Conservation (phyloP, 2,329 filamentous ascomycete species). For the Arthroderma uncinatum region DNA sequence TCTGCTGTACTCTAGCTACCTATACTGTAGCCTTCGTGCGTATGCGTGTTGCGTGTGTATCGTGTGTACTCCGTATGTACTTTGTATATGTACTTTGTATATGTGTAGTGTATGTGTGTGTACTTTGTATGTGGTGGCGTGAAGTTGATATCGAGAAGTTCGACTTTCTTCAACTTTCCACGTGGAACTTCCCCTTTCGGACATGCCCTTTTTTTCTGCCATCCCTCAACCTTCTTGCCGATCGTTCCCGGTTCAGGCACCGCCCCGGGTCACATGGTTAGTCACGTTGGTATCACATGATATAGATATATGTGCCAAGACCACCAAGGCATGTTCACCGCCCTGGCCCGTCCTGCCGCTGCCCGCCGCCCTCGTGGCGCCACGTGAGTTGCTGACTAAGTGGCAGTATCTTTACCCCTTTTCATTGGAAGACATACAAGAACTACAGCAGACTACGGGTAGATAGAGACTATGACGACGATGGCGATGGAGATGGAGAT, state of each 20-base stretch:
- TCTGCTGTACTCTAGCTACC: background rate
- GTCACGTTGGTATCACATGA: background rate
- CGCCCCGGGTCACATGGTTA: background rate
- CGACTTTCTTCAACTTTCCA: background rate
- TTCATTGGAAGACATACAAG: too few species aligned
- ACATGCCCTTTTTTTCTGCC: background rate
- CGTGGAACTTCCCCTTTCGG: conserved; percentile 4
- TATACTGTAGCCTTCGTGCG: too few species aligned
- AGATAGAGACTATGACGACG: too few species aligned
- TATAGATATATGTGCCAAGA: background rate
- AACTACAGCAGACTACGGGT: too few species aligned
- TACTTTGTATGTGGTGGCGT: too few species aligned
- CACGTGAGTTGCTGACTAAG: background rate
- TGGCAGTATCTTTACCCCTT: too few species aligned
- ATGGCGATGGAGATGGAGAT: too few species aligned
- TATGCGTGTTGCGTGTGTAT: too few species aligned
- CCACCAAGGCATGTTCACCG: background rate
- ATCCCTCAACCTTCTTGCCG: background rate
- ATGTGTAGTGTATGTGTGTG: too few species aligned
- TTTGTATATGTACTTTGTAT: too few species aligned
- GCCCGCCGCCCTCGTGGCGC: background rate
- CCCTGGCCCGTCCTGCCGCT: background rate
- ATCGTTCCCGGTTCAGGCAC: background rate
- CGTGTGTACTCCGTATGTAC: too few species aligned
- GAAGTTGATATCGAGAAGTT: background rate